A percentile compares a stretch with the other conserved stretches of the same genome.
Conservation (phyloP, 306 rosid species). For the Canavalia ensiformis region DNA sequence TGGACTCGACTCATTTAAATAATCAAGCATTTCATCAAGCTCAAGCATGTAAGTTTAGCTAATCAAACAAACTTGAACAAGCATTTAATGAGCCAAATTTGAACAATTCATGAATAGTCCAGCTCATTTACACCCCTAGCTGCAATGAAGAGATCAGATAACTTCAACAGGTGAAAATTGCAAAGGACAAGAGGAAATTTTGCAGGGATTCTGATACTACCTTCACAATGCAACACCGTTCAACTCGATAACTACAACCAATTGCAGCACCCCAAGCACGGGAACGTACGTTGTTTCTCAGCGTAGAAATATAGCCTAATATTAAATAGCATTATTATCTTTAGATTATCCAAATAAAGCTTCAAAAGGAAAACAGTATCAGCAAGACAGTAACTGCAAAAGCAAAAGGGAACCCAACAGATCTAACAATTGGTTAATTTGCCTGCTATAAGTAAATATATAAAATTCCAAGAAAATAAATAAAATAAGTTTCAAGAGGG, state of each 20-base stretch:
- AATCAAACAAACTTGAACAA: too few relatives aligned
- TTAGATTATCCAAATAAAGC: constrained; percentile 44
- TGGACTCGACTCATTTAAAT: too few relatives aligned
- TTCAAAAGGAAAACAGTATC: constrained; percentile 28
- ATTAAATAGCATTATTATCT: constrained; percentile 26
- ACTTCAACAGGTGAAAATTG: constrained; percentile 14
- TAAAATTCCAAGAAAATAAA: neutral
- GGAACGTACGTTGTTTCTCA: constrained; percentile 94
- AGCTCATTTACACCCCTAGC: too few relatives aligned
- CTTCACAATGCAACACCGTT: constrained; percentile 94
- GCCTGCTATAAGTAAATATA: neutral
- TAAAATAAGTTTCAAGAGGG: constrained; percentile 27
- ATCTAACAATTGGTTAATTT: constrained; percentile 18
- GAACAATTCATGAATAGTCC: too few relatives aligned
- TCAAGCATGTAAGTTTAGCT: too few relatives aligned
- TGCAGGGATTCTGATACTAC: constrained; percentile 51
- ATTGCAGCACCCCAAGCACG: constrained; percentile 99
- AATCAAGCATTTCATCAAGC: too few relatives aligned
- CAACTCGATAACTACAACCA: constrained; percentile 94
- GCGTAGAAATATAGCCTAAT: constrained; percentile 86
- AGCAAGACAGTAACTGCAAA: neutral
- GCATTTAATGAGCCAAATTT: too few relatives aligned
- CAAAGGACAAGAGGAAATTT: constrained; percentile 31
- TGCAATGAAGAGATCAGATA: constrained; percentile 30
- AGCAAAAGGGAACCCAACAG: constrained; percentile 39